A percentile compares a stretch with the other conserved stretches of the same genome.
These are phyloP conservation scores for Sophora flavescens DNA, from an alignment of 306 rosid genomes.

Conservation along the genomic window DNA sequence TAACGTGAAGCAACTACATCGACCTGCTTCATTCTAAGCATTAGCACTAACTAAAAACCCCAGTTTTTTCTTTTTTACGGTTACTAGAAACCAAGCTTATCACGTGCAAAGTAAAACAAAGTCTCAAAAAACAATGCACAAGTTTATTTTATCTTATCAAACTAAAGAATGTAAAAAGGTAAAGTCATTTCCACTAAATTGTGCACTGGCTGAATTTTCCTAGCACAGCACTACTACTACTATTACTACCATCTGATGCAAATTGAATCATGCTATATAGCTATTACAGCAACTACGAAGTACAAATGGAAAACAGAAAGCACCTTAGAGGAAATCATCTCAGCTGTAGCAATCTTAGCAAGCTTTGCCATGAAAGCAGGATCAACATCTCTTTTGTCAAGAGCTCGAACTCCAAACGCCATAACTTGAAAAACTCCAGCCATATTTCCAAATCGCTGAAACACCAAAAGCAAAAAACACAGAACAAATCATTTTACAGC, in stretches of 20 bases:
- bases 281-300: constrained; percentile 13
- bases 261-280: constrained; percentile 13
- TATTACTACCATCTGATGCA: constrained; percentile 28
- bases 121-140: background rate
- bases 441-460: constrained; percentile 91
- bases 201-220: background rate
- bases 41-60: background rate
- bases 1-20: constrained; percentile 19
- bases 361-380: constrained; percentile 80
- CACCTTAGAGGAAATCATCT: constrained; percentile 91
- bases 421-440: constrained; percentile 96
- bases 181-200: background rate
- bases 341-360: constrained; percentile 92
- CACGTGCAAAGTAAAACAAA: background rate
- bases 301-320: constrained; percentile 35
- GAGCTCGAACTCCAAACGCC: constrained; percentile 86
- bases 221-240: background rate
- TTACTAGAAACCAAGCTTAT: background rate
- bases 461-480: background rate
- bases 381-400: constrained; percentile 72
- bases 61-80: no score
- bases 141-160: background rate
- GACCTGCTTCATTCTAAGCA: background rate
- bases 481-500: background rate
- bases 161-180: background rate